Evolutionary conservation across 2,329 filamentous ascomycete genomes (phyloP).

Genomic region (Apiospora marii): DNA sequence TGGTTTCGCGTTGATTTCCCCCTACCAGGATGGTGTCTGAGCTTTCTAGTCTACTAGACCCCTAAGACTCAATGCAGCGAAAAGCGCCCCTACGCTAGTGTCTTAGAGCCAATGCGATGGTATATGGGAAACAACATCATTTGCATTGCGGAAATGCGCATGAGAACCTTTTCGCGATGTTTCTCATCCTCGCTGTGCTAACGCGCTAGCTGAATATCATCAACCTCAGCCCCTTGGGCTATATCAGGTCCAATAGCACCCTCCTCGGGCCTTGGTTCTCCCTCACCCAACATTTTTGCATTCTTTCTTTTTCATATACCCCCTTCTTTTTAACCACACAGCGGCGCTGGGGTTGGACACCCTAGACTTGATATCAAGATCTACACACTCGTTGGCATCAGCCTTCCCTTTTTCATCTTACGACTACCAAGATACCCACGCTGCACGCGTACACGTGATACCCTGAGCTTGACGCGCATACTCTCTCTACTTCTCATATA

Average conservation of each 20-base stretch:
- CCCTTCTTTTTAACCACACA: not conserved
- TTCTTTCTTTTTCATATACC: not conserved
- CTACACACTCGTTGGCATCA: not conserved
- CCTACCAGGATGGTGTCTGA: not conserved
- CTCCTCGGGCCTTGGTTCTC: not conserved
- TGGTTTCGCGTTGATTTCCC: not conserved
- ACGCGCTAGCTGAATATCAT: not conserved
- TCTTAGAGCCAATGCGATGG: not conserved
- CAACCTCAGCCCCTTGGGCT: not conserved
- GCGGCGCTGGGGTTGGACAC: not conserved
- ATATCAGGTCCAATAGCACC: not conserved
- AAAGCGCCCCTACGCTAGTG: not conserved
- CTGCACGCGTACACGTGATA: not conserved
- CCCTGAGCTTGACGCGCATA: not conserved
- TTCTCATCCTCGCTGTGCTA: not conserved
- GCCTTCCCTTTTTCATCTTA: not conserved
- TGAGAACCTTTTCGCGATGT: not conserved
- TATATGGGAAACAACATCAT: not conserved
- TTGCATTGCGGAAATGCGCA: not conserved
- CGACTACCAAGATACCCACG: conserved; percentile 10
- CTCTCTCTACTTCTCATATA: not conserved
- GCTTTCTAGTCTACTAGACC: not conserved
- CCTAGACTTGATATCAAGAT: not conserved
- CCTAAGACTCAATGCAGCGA: not conserved
- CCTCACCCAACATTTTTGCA: not conserved